phyloP scores from a whole-genome alignment of 257 asterid species.

The Solanum sejunctum region DNA sequence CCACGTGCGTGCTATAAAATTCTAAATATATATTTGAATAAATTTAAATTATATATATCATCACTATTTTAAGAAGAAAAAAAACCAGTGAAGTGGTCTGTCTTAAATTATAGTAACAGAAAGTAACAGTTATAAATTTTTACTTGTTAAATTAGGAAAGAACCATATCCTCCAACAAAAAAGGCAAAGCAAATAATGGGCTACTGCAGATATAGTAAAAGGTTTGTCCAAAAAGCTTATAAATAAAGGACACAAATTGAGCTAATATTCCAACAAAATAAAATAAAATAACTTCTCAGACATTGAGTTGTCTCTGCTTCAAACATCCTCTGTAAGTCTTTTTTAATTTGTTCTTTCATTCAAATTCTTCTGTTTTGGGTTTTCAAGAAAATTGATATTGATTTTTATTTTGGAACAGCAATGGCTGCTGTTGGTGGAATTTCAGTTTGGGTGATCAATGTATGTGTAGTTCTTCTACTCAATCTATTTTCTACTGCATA shows the following conservation, averaged over 20 bases:
- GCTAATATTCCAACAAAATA: neutral
- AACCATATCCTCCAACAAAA: neutral
- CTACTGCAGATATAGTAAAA: neutral
- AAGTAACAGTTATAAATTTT: neutral
- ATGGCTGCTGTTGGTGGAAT: neutral
- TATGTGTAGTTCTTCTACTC: neutral
- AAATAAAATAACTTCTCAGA: neutral
- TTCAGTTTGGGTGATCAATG: neutral
- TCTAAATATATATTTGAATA: neutral
- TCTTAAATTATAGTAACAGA: neutral
- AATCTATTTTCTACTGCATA: neutral
- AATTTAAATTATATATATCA: neutral
- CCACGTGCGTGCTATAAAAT: neutral
- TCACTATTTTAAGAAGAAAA: neutral
- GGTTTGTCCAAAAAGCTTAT: neutral
- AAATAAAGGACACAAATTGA: neutral
- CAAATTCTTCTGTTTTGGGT: neutral
- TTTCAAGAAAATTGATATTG: neutral
- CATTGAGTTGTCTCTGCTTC: neutral
- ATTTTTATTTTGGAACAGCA: neutral
- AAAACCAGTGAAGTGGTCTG: neutral
- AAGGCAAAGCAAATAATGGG: neutral
- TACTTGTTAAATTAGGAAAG: neutral
- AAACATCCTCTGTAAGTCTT: neutral
- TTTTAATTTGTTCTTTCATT: neutral